Evolutionary conservation across 2,329 filamentous ascomycete species (phyloP), one percentile per base, ranked within the genome.

Genomic region (Penicillium sp.): DNA sequence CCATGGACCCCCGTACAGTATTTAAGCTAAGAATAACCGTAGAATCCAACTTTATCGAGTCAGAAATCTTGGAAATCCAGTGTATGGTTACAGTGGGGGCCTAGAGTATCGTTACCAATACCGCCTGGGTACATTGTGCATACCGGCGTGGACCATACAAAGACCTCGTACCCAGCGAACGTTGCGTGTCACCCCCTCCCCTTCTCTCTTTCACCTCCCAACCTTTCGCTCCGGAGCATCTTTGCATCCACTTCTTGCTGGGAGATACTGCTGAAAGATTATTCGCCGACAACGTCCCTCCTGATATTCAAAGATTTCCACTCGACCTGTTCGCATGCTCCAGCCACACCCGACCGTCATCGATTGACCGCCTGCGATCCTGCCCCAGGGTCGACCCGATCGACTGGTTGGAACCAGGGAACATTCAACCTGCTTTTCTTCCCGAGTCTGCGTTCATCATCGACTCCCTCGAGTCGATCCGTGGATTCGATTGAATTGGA

Each of bases 341-440:
- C 52, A 56, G 19, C 10, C 39, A 41, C 39, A 21, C 3, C 39
- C 39, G 39, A 41, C 39, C 39, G 19, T 41, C 39, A 41, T 41
- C 39, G 39, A 41, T 60, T 62, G 52, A 62, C 58, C 53, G 54
- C 48, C 52, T 55, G 39, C 48, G 50, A 58, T 52, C 55, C 47
- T 55, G 16, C 43, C 47, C 46, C 33, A 56, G 51, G 56, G 57
- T 55, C 49, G 53, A 47, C 43, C 48, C 52, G 47, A 57, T 45
- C 57, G 35, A 53, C 33, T 41, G 53, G 37, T 35, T 22, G 31
- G 48, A 47, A 55, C 29, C 55, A 31, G 39, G 49, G 41, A 44
- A 53, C 46, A n/a, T 35, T 14, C 22, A 26, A 24, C 37, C 37
- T 41, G 35, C 35, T 24, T 39, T 29, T 24, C 48, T 24, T 27